These are phyloP conservation scores for Tubosaeta brunneosetosa DNA, from an alignment of 768 basidiomycete genomes.

Conservation along the genomic window DNA sequence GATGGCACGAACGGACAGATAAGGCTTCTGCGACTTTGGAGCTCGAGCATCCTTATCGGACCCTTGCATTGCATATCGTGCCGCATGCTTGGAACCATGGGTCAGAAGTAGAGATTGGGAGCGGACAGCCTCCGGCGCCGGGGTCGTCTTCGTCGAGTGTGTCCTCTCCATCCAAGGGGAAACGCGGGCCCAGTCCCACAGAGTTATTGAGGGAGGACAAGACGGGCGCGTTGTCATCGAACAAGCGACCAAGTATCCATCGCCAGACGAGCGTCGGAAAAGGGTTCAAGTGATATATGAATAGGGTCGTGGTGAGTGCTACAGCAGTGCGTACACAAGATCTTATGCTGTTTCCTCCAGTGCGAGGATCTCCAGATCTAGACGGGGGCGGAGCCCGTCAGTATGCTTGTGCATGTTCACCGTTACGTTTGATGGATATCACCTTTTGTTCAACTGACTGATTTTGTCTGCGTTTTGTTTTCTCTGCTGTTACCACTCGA, in stretches of 20 bases:
- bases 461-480: not conserved
- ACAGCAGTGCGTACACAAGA: not conserved
- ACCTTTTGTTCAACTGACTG: constrained; percentile 3
- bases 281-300: constrained; percentile 11
- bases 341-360: constrained; percentile 8
- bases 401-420: not conserved
- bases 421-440: constrained; percentile 9
- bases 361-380: constrained; percentile 7
- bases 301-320: constrained; percentile 12
- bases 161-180: constrained; percentile 43
- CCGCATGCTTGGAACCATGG: constrained; percentile 1
- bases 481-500: not conserved
- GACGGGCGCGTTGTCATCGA: constrained; percentile 49
- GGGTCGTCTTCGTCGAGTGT: constrained; percentile 14
- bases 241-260: constrained; percentile 68
- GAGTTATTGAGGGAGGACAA: constrained; percentile 61
- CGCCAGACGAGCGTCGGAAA: constrained; percentile 29
- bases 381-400: not conserved
- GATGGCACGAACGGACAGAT: constrained; percentile 3
- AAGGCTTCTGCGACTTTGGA: not conserved
- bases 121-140: constrained; percentile 5
- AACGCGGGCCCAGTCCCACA: constrained; percentile 68
- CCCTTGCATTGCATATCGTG: constrained; percentile 6
- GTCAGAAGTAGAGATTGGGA: constrained; percentile 2
- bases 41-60: constrained; percentile 3